Conservation (phyloP, 371 early-diverging fungal species). For the Circinella umbellata region DNA sequence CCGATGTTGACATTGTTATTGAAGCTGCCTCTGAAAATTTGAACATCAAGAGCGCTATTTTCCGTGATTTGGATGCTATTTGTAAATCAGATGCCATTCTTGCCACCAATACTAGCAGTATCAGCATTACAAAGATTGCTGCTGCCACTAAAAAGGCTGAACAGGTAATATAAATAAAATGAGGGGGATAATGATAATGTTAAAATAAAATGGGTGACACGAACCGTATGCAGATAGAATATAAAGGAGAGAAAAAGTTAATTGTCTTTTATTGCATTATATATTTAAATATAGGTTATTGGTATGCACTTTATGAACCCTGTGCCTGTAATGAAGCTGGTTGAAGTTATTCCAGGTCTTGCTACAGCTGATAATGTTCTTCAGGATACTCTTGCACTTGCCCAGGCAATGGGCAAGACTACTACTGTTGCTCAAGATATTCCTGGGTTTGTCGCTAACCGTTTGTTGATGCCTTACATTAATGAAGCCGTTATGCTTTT, state of each 20-base stretch:
- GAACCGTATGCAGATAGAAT: not conserved
- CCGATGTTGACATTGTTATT: constrained; percentile 83
- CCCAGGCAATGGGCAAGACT: constrained; percentile 91
- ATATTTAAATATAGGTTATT: constrained; percentile 59
- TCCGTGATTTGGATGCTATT: constrained; percentile 74
- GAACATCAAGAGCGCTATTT: constrained; percentile 85
- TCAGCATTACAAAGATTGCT: constrained; percentile 82
- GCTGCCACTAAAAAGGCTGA: constrained; percentile 85
- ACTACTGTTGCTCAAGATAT: constrained; percentile 87
- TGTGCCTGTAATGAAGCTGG: constrained; percentile 98
- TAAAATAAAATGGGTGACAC: not conserved
- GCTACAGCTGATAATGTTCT: constrained; percentile 80
- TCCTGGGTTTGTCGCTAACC: constrained; percentile 97
- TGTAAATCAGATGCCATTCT: constrained; percentile 83
- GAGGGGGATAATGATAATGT: no score
- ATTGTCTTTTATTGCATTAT: no score
- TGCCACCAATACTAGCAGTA: constrained; percentile 90
- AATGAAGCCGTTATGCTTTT: constrained; percentile 94
- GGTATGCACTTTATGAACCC: constrained; percentile 97
- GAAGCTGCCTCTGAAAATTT: constrained; percentile 96
- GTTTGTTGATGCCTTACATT: constrained; percentile 98
- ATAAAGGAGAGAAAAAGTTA: not conserved
- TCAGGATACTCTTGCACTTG: constrained; percentile 74
- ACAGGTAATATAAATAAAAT: constrained; percentile 37
- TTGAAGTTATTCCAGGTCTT: constrained; percentile 96